Conservation (phyloP, 1,284 basidiomycete genomes). For the Veloporphyrellus conicus region DNA sequence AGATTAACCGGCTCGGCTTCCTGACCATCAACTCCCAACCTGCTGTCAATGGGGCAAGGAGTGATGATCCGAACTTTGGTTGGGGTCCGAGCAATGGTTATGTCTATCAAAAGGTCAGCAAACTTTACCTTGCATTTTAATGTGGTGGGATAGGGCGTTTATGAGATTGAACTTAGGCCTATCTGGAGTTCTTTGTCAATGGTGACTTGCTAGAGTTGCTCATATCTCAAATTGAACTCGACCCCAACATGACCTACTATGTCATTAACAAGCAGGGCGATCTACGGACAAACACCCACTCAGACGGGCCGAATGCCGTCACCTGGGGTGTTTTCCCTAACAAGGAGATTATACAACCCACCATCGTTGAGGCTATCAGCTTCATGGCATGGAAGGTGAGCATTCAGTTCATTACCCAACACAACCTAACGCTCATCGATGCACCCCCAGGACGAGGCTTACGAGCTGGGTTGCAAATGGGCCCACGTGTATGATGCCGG, state of each 20-base stretch:
- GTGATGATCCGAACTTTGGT: conserved; percentile 83
- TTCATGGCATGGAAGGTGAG: conserved; percentile 95
- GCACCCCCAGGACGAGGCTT: conserved; percentile 81
- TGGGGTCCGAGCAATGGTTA: conserved; percentile 96
- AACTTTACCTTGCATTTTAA: conserved; percentile 1
- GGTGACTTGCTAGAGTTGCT: conserved; percentile 72
- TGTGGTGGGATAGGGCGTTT: neutral
- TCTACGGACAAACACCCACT: conserved; percentile 86
- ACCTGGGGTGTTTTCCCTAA: conserved; percentile 99
- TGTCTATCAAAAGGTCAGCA: conserved; percentile 89
- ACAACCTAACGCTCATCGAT: conserved; percentile 1
- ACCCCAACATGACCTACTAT: conserved; percentile 93
- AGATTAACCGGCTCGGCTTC: conserved; percentile 88
- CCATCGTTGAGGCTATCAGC: conserved; percentile 94
- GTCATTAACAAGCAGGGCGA: conserved; percentile 92
- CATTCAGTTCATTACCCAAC: neutral
- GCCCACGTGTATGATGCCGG: conserved; percentile 80
- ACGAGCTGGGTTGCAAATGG: conserved; percentile 94
- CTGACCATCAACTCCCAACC: conserved; percentile 98
- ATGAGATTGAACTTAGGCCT: conserved; percentile 57
- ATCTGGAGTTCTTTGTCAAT: conserved; percentile 93
- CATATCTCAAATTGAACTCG: conserved; percentile 81
- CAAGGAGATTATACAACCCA: conserved; percentile 97
- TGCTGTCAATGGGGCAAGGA: conserved; percentile 88
- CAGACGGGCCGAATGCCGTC: conserved; percentile 94